A percentile compares a stretch with the other conserved stretches of the same genome.
phyloP scores from a whole-genome alignment of 768 basidiomycete genomes.

The Kwoniella dendrophila region DNA sequence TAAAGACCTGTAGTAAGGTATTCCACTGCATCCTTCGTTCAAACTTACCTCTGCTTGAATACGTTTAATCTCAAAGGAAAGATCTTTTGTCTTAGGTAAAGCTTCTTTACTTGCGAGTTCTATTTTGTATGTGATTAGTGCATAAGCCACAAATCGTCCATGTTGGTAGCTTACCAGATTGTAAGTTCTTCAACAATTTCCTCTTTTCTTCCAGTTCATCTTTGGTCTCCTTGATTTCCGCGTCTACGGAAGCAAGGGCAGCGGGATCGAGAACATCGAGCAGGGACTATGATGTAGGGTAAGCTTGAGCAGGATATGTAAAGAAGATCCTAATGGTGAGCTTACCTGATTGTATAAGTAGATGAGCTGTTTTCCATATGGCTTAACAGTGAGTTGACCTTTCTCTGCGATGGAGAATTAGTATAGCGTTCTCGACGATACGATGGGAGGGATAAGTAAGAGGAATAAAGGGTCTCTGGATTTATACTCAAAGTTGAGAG shows the following conservation, averaged over 20 bases:
- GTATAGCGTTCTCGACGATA: not conserved
- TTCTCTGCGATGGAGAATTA: slow-evolving; percentile 62
- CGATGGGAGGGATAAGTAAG: not conserved
- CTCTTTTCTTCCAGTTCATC: slow-evolving; percentile 33
- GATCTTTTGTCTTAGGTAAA: slow-evolving; percentile 70
- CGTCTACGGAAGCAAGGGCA: slow-evolving; percentile 65
- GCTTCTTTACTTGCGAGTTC: slow-evolving; percentile 68
- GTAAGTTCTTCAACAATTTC: slow-evolving; percentile 65
- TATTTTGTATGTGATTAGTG: slow-evolving; percentile 6
- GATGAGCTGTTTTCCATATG: slow-evolving; percentile 82
- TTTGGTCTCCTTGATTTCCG: slow-evolving; percentile 35
- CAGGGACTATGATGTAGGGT: slow-evolving; percentile 59
- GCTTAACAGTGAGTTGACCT: slow-evolving; percentile 77
- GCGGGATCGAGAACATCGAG: slow-evolving; percentile 68
- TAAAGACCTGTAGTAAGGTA: too few relatives aligned
- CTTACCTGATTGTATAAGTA: slow-evolving; percentile 72
- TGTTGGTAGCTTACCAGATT: slow-evolving; percentile 58
- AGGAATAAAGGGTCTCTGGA: not conserved
- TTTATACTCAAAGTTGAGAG: not conserved
- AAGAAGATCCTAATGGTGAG: not conserved
- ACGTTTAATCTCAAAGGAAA: slow-evolving; percentile 63
- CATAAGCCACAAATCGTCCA: not conserved
- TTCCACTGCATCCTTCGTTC: too few relatives aligned
- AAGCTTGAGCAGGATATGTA: not conserved
- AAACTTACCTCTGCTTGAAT: slow-evolving; percentile 63